These are phyloP conservation scores for Kurtzmaniella natalensis DNA, from an alignment of 1,139 yeast species.

Conservation along the genomic window DNA sequence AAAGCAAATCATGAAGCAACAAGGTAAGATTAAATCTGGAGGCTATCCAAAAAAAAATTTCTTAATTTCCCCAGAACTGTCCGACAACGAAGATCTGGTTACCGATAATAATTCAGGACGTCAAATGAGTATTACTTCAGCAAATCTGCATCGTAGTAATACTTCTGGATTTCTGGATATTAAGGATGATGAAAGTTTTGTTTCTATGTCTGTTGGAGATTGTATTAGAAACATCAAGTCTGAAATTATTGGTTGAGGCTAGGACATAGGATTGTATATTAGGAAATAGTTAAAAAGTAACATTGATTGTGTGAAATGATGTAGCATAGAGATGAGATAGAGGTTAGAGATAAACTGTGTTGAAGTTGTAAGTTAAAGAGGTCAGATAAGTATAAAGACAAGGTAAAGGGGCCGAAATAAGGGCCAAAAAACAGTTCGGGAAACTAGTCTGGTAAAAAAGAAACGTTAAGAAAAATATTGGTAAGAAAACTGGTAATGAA, in stretches of 20 bases:
- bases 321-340: no score
- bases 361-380: no score
- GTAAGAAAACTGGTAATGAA: no score
- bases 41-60: constrained; percentile 15
- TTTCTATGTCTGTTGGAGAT: constrained; percentile 37
- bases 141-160: constrained; percentile 2
- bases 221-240: constrained; percentile 37
- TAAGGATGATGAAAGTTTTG: constrained; percentile 27
- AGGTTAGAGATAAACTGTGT: no score
- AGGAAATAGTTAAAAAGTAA: no score
- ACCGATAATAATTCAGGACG: constrained; percentile 1
- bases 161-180: constrained; percentile 4
- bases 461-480: no score
- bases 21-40: constrained; percentile 7
- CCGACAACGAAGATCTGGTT: constrained; percentile 20
- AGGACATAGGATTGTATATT: constrained; percentile 4
- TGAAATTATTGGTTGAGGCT: constrained; percentile 23
- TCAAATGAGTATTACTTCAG: constrained; percentile 5
- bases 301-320: no score
- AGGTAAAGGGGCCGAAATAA: no score
- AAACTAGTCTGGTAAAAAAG: no score
- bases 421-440: no score
- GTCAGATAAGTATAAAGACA: no score
- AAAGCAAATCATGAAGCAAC: constrained; percentile 13
- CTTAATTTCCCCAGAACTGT: constrained; percentile 27